These are phyloP conservation scores for Tylopilus microsporus DNA, from an alignment of 1,284 basidiomycete genomes.

Conservation along the genomic window DNA sequence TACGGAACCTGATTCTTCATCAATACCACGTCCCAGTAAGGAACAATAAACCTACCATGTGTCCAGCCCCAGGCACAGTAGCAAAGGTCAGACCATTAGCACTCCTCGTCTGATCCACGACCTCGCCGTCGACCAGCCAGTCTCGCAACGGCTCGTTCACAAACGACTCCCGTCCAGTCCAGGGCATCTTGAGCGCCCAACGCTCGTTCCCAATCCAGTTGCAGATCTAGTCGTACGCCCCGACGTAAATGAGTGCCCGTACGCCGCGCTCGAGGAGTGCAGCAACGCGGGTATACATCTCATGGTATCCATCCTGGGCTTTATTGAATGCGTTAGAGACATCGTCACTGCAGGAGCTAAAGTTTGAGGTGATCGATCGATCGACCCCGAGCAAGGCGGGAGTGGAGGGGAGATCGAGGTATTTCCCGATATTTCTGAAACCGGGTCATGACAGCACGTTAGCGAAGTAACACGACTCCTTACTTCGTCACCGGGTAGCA, in stretches of 20 bases:
- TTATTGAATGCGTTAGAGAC: constrained; percentile 34
- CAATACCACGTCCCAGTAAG: neutral
- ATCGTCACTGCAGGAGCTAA: constrained; percentile 41
- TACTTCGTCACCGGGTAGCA: constrained; percentile 52
- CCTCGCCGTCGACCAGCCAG: constrained; percentile 50
- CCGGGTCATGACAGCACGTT: neutral
- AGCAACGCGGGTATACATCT: constrained; percentile 54
- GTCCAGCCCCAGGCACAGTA: constrained; percentile 56
- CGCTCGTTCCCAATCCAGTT: constrained; percentile 71
- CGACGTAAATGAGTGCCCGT: constrained; percentile 70
- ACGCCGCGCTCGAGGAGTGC: constrained; percentile 73
- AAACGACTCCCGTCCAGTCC: constrained; percentile 57
- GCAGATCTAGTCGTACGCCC: constrained; percentile 70
- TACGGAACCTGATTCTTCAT: constrained; percentile 48
- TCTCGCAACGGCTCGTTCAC: constrained; percentile 42
- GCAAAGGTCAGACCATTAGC: constrained; percentile 60
- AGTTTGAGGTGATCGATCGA: constrained; percentile 37
- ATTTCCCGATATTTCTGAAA: constrained; percentile 46
- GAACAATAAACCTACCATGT: constrained; percentile 47
- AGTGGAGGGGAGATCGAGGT: constrained; percentile 40
- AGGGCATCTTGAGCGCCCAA: constrained; percentile 59
- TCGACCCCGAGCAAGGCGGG: constrained; percentile 60
- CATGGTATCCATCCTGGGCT: constrained; percentile 40
- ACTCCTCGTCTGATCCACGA: constrained; percentile 54
- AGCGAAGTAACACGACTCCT: constrained; percentile 2